phyloP scores from a whole-genome alignment of 257 asterid genomes.

The Solanum appendiculatum region DNA sequence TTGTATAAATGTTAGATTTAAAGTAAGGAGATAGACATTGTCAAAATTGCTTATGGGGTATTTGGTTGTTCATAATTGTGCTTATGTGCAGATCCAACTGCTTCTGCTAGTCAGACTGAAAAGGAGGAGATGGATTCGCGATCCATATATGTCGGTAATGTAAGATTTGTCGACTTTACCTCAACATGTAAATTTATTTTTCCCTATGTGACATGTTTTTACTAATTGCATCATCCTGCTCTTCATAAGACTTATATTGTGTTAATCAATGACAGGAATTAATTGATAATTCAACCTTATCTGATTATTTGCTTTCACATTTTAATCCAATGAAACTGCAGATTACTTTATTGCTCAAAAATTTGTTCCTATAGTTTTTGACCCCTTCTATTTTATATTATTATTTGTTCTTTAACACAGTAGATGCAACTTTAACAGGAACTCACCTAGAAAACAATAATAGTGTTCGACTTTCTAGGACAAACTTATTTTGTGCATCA shows the following conservation, averaged over 20 bases:
- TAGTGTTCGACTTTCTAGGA: background rate
- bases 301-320: background rate
- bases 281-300: background rate
- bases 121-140: conserved; percentile 88
- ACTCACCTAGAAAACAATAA: background rate
- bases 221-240: background rate
- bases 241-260: background rate
- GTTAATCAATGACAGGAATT: background rate
- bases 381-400: background rate
- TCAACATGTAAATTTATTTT: background rate
- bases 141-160: conserved; percentile 88
- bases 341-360: background rate
- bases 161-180: conserved; percentile 37
- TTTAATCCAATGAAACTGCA: background rate
- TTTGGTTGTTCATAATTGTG: background rate
- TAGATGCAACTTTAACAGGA: background rate
- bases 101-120: conserved; percentile 57
- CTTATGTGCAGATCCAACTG: conserved; percentile 32
- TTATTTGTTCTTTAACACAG: background rate
- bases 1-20: background rate
- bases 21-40: background rate
- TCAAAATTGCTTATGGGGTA: background rate
- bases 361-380: background rate
- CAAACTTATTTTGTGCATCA: background rate
- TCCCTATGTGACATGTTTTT: background rate